Evolutionary conservation across 2,329 filamentous ascomycete genomes (phyloP).

Genomic region (Pseudomassariella vexata): DNA sequence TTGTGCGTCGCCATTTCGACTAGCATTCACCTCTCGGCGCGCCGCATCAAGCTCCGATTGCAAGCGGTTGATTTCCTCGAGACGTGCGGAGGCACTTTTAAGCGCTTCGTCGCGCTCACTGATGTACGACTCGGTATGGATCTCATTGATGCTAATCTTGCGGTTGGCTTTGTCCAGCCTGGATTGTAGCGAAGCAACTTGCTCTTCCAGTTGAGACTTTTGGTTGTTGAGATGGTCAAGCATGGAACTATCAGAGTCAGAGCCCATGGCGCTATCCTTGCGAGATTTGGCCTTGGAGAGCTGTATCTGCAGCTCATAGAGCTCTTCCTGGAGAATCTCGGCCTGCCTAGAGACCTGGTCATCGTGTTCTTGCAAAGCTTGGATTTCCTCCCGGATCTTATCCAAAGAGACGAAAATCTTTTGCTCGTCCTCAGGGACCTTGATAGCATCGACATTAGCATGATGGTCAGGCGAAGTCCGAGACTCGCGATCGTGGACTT

Average conservation of each 20-base stretch:
- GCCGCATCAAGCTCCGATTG: constrained; percentile 36
- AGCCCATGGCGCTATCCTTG: constrained; percentile 37
- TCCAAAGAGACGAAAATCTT: constrained; percentile 56
- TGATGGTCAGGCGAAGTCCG: constrained; percentile 32
- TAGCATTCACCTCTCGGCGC: constrained; percentile 31
- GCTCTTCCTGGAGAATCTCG: constrained; percentile 45
- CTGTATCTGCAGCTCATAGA: constrained; percentile 43
- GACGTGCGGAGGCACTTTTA: constrained; percentile 49
- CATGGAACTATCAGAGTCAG: constrained; percentile 35
- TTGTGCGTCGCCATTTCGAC: constrained; percentile 20
- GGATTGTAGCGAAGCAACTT: constrained; percentile 53
- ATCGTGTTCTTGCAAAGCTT: constrained; percentile 50
- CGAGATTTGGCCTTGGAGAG: constrained; percentile 36
- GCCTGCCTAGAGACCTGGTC: constrained; percentile 50
- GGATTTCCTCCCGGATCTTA: constrained; percentile 54
- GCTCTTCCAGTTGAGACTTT: constrained; percentile 55
- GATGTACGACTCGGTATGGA: constrained; percentile 55
- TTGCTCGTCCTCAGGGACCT: constrained; percentile 48
- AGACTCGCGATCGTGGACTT: constrained; percentile 37
- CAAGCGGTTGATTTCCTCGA: constrained; percentile 42
- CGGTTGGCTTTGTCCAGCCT: constrained; percentile 58
- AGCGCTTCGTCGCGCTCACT: constrained; percentile 62
- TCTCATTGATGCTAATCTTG: constrained; percentile 56
- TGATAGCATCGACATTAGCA: constrained; percentile 43
- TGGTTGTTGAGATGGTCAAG: constrained; percentile 41